These are phyloP conservation scores for Suillus ampliporus DNA, from an alignment of 768 basidiomycete species.

Conservation along the genomic window DNA sequence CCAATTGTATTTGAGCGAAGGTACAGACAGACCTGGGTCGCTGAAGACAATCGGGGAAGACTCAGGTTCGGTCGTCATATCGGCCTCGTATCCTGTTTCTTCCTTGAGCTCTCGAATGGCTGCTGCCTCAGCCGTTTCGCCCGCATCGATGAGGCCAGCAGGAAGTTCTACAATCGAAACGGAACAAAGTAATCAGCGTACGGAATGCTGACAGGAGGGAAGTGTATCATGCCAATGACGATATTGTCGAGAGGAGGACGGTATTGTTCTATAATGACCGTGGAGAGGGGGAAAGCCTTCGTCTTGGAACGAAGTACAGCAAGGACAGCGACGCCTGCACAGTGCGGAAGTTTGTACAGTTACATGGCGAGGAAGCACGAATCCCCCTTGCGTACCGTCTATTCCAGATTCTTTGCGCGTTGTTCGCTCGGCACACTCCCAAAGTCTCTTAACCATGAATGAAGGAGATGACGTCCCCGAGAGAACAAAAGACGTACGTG, in stretches of 20 bases:
- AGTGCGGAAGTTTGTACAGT: background rate
- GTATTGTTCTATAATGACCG: slow-evolving; percentile 90
- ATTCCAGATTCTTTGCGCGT: slow-evolving; percentile 78
- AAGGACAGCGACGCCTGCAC: slow-evolving; percentile 81
- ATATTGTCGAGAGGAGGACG: slow-evolving; percentile 83
- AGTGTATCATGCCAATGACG: slow-evolving; percentile 61
- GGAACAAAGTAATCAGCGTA: background rate
- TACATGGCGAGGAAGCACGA: background rate
- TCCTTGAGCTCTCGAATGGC: slow-evolving; percentile 91
- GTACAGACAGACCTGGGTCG: slow-evolving; percentile 64
- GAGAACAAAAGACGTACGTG: slow-evolving; percentile 50
- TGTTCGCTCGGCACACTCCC: slow-evolving; percentile 89
- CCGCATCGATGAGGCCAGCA: slow-evolving; percentile 82
- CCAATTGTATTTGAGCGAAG: slow-evolving; percentile 1
- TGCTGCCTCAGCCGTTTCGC: slow-evolving; percentile 79
- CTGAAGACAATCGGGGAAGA: slow-evolving; percentile 63
- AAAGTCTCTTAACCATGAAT: slow-evolving; percentile 59
- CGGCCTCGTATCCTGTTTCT: slow-evolving; percentile 87
- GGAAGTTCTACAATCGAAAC: slow-evolving; percentile 52
- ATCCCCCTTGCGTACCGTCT: slow-evolving; percentile 60
- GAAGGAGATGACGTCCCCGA: slow-evolving; percentile 4
- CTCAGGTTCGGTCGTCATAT: slow-evolving; percentile 57
- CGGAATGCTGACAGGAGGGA: background rate
- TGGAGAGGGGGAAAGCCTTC: slow-evolving; percentile 73
- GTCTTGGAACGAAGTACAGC: slow-evolving; percentile 80